A percentile compares a stretch with the other conserved stretches of the same genome.
Evolutionary conservation across 1,284 basidiomycete species (phyloP).

Genomic region (Meripilus lineatus): DNA sequence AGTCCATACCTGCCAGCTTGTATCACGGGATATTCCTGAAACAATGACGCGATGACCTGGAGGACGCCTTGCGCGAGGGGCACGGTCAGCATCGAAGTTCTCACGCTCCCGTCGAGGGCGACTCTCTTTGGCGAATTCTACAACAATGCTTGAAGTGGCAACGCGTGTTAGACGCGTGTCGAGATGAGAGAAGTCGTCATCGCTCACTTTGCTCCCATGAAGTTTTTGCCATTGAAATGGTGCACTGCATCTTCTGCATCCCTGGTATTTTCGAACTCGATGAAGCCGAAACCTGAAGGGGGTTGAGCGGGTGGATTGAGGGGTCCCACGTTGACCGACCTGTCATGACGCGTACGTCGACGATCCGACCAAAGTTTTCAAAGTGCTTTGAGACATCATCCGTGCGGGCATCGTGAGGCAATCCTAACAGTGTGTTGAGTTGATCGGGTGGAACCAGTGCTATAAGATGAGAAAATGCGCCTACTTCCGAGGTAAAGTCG

Average conservation of each 20-base stretch:
- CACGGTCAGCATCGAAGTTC: constrained; percentile 55
- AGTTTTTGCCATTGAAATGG: constrained; percentile 81
- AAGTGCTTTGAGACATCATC: constrained; percentile 85
- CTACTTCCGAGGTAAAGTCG: constrained; percentile 81
- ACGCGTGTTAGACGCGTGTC: neutral
- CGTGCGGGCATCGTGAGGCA: constrained; percentile 72
- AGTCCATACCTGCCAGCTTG: constrained; percentile 94
- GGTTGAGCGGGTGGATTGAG: neutral
- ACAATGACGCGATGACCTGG: constrained; percentile 82
- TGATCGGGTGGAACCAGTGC: neutral
- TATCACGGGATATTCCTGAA: constrained; percentile 83
- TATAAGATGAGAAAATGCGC: constrained; percentile 23
- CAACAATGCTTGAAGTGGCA: constrained; percentile 64
- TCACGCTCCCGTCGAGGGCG: constrained; percentile 83
- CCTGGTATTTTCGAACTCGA: constrained; percentile 87
- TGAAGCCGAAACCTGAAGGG: constrained; percentile 79
- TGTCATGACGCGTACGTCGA: constrained; percentile 92
- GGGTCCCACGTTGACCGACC: constrained; percentile 43
- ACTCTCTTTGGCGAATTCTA: constrained; percentile 88
- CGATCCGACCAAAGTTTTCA: constrained; percentile 79
- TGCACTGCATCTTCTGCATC: constrained; percentile 91
- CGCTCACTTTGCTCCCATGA: constrained; percentile 81
- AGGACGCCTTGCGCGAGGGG: constrained; percentile 64
- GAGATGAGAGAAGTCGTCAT: neutral
- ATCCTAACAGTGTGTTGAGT: too few species aligned